Conservation (phyloP, 2,329 filamentous ascomycete species). For the Cladosporium sp. region DNA sequence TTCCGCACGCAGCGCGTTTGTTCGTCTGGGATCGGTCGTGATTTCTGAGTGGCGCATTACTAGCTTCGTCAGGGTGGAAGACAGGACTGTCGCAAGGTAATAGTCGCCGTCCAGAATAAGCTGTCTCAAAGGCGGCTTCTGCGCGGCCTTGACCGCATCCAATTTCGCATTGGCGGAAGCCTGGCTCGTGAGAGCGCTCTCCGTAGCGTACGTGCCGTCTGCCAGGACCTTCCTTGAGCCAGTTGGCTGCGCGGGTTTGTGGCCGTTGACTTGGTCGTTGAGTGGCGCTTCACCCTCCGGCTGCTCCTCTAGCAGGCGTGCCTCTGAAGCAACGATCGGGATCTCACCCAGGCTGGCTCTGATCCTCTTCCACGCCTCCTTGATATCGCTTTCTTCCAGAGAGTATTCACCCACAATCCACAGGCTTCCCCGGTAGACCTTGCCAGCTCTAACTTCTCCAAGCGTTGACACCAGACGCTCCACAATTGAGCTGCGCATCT, state of each 20-base stretch:
- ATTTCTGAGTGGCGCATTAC: conserved; percentile 97
- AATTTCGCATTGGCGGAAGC: conserved; percentile 85
- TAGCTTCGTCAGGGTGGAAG: conserved; percentile 91
- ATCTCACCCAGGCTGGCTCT: conserved; percentile 92
- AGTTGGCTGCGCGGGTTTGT: conserved; percentile 71
- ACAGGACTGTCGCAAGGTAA: conserved; percentile 91
- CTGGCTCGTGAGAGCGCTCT: conserved; percentile 91
- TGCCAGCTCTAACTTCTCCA: conserved; percentile 89
- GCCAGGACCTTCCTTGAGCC: conserved; percentile 89
- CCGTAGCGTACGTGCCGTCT: conserved; percentile 95
- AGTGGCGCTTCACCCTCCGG: conserved; percentile 59
- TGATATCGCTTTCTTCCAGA: conserved; percentile 86
- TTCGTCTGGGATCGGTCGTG: conserved; percentile 77
- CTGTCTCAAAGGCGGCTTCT: conserved; percentile 91
- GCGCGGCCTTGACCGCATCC: conserved; percentile 93
- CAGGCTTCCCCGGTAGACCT: conserved; percentile 92
- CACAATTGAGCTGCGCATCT: conserved; percentile 81
- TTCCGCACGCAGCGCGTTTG: conserved; percentile 90
- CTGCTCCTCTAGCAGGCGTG: conserved; percentile 82
- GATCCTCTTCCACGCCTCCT: conserved; percentile 95
- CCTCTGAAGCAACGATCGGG: conserved; percentile 91
- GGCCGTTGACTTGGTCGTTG: conserved; percentile 71
- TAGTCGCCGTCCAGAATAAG: conserved; percentile 97
- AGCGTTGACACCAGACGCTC: conserved; percentile 84
- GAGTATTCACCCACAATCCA: conserved; percentile 99